phyloP scores from a whole-genome alignment of 192 early-diverging fungal genomes.

The Borealophlyctis nickersoniae region DNA sequence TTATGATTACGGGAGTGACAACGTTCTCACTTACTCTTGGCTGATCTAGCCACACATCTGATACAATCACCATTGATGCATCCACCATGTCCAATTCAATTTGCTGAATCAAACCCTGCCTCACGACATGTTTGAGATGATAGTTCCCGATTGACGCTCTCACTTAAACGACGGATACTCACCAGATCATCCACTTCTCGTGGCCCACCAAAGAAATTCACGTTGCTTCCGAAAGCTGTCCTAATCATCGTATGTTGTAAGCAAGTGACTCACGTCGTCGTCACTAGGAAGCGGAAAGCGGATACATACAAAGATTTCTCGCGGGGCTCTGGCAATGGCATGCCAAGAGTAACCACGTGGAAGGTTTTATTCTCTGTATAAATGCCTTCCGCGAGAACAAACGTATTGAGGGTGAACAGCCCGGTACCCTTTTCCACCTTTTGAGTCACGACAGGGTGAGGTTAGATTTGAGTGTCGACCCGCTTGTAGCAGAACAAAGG shows the following conservation, averaged over 20 bases:
- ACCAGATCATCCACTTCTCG: slow-evolving; percentile 52
- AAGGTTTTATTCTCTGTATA: slow-evolving; percentile 72
- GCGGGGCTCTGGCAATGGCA: slow-evolving; percentile 71
- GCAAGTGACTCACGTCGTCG: not conserved
- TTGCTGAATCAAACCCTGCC: slow-evolving; percentile 14
- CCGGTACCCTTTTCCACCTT: slow-evolving; percentile 54
- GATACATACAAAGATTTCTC: slow-evolving; percentile 34
- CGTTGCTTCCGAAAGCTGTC: slow-evolving; percentile 36
- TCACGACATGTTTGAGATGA: not conserved
- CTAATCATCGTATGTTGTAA: slow-evolving; percentile 1
- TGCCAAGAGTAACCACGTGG: slow-evolving; percentile 64
- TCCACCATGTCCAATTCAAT: slow-evolving; percentile 44
- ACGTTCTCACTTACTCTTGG: slow-evolving; percentile 51
- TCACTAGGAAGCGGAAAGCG: not conserved
- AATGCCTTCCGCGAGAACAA: slow-evolving; percentile 81
- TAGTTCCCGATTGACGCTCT: not conserved
- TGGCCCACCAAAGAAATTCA: slow-evolving; percentile 48
- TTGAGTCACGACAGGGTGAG: not conserved
- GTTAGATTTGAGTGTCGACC: not conserved
- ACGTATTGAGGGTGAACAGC: slow-evolving; percentile 79
- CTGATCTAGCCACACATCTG: slow-evolving; percentile 85
- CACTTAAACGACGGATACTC: not conserved
- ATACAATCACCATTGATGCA: slow-evolving; percentile 73
- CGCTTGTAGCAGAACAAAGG: too few species aligned
- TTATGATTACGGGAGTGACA: too few species aligned